phyloP scores from a whole-genome alignment of 2,329 filamentous ascomycete genomes.

The Cytospora mali region DNA sequence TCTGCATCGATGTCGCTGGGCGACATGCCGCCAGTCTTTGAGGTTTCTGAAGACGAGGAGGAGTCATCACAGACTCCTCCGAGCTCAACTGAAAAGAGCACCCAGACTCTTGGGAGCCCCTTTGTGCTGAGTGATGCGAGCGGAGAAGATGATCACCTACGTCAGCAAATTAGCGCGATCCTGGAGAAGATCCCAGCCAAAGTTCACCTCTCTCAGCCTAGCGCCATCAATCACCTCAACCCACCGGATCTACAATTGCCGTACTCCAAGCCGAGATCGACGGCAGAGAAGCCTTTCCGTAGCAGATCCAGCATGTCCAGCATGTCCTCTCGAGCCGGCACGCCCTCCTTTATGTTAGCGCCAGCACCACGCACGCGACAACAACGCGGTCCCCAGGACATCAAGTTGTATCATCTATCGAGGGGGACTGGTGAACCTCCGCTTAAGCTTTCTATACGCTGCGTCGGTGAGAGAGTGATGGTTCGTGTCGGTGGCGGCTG shows the following conservation, averaged over 20 bases:
- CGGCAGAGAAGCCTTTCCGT: constrained; percentile 44
- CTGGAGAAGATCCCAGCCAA: constrained; percentile 76
- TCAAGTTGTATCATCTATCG: constrained; percentile 90
- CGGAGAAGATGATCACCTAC: constrained; percentile 67
- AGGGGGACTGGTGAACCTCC: constrained; percentile 81
- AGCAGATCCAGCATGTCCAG: constrained; percentile 49
- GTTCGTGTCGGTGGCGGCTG: constrained; percentile 97
- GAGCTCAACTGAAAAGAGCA: constrained; percentile 48
- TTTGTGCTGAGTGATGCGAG: constrained; percentile 40
- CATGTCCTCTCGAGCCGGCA: constrained; percentile 55
- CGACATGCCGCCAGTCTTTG: constrained; percentile 49
- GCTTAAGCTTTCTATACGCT: constrained; percentile 91
- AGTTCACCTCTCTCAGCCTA: constrained; percentile 68
- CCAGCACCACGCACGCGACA: constrained; percentile 58
- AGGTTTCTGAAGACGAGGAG: constrained; percentile 46
- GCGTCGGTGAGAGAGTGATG: constrained; percentile 96
- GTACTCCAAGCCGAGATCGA: constrained; percentile 39
- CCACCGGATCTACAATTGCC: constrained; percentile 60
- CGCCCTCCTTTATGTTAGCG: constrained; percentile 70
- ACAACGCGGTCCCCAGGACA: constrained; percentile 65
- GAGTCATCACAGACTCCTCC: constrained; percentile 47
- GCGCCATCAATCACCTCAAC: constrained; percentile 55
- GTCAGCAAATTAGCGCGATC: constrained; percentile 78
- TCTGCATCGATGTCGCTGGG: constrained; percentile 47
- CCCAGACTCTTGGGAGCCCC: constrained; percentile 40